Conservation (phyloP, 2,329 filamentous ascomycete species). For the Colletotrichum australisinense region DNA sequence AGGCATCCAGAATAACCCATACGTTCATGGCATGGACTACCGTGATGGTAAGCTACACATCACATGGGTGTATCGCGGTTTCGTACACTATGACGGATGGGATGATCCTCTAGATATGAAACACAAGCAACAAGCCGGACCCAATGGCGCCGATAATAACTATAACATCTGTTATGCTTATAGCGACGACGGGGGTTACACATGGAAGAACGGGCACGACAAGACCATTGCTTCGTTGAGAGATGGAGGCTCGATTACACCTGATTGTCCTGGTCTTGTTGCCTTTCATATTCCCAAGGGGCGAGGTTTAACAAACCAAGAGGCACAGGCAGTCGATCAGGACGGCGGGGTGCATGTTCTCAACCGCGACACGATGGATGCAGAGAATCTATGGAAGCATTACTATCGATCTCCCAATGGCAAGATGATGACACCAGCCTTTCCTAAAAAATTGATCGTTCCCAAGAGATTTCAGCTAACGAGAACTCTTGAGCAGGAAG, state of each 20-base stretch:
- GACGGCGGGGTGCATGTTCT: not conserved
- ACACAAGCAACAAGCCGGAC: not conserved
- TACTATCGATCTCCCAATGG: not conserved
- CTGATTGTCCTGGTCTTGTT: not conserved
- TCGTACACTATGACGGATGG: not conserved
- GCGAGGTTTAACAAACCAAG: not conserved
- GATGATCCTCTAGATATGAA: not conserved
- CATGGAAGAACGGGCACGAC: not conserved
- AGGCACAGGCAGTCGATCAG: not conserved
- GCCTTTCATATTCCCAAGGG: not conserved
- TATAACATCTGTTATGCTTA: not conserved
- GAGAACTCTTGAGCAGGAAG: not conserved
- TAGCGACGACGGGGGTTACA: not conserved
- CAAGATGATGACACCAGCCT: not conserved
- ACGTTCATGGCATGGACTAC: not conserved
- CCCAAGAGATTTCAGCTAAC: not conserved
- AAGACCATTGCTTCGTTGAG: not conserved
- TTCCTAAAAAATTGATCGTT: too few species aligned
- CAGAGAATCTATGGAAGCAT: not conserved
- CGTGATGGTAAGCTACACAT: not conserved
- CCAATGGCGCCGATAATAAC: not conserved
- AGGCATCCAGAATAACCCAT: not conserved
- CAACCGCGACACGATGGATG: not conserved
- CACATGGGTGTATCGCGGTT: not conserved
- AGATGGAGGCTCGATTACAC: not conserved